phyloP scores from a whole-genome alignment of 2,329 filamentous ascomycete species.

The Berkeleyomyces rouxiae region DNA sequence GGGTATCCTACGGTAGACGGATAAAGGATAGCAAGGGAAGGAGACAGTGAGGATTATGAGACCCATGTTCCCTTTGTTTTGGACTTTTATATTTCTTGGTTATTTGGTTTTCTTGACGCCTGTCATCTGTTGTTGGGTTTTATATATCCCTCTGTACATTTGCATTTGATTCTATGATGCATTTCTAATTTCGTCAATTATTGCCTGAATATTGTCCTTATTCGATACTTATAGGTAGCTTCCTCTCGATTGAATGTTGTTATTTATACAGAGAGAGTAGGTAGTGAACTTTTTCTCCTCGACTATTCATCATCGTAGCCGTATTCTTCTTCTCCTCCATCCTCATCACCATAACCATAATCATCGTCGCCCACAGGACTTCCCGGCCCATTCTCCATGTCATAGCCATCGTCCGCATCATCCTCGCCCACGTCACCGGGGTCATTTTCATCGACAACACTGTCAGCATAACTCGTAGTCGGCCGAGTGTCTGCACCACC shows the following conservation, averaged over 20 bases:
- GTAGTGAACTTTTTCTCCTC: background rate
- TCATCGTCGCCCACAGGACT: conserved; percentile 19
- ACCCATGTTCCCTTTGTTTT: no score
- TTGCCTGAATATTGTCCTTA: no score
- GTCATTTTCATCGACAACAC: conserved; percentile 22
- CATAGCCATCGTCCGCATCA: conserved; percentile 21
- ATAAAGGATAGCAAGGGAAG: background rate
- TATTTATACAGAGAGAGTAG: background rate
- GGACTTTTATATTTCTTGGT: no score
- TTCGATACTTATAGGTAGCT: no score
- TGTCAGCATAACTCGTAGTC: conserved; percentile 28
- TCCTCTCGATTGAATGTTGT: background rate
- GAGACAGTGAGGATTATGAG: background rate
- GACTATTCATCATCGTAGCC: conserved; percentile 4
- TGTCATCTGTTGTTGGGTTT: no score
- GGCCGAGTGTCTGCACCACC: conserved; percentile 30
- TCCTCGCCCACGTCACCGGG: conserved; percentile 22
- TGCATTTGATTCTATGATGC: no score
- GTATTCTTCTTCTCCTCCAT: conserved; percentile 7
- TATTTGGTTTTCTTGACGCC: no score
- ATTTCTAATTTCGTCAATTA: no score
- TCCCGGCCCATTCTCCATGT: conserved; percentile 21
- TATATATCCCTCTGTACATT: no score
- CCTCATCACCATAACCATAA: conserved; percentile 22
- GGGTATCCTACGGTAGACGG: background rate